Base-by-base conservation (phyloP, 768 basidiomycete species). In the Heimioporus sp. region DNA sequence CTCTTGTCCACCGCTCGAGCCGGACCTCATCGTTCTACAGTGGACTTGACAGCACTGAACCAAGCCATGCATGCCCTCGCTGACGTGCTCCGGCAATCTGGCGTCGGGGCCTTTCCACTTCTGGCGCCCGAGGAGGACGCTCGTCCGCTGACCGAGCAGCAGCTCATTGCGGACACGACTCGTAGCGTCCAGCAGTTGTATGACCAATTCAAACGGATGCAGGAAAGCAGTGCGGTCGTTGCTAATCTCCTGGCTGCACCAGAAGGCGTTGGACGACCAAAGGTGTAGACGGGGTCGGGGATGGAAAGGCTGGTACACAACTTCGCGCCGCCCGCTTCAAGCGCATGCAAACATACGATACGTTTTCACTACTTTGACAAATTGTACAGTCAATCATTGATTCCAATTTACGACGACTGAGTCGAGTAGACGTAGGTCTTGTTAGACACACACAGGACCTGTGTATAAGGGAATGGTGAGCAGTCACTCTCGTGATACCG, bases 41-140 rank as follows among this genome's bases (percentile, higher is more conserved):
- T 74, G 21, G 73, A 82, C 54, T 64, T 85, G 45, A 64, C 64
- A 0, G 65, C 76, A 0, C 74, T 87, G n/a, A 79, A 79, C 47
- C 78, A 82, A 56, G 70, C 74, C 15, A 55, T 85, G 1, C 68
- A 74, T 12, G 47, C 68, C 1, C 70, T 85, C 11, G 67, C 72
- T 5, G 77, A 83, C 10, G 54, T 77, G 31, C 68, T 87, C 54
- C 74, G 78, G 2, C 74, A 80, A 46, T 77, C 80, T 0, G 86
- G 86, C n/a, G 76, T 87, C 16, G 87, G 86, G 2, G 85, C 82
- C 2, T 74, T 85, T 43, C 85, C 86, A 1, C 56, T 83, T 10
- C 65, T 79, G 5, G 68, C 71, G 1, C 40, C 59, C 19, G 56
- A 58, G 37, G 19, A 32, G 49, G 37, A 48, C 12, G 52, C 57